Percentiles rank a stretch among this genome's conserved stretches.
These are phyloP conservation scores for Starmerella vitae DNA, from an alignment of 805 yeast species.

Conservation along the genomic window DNA sequence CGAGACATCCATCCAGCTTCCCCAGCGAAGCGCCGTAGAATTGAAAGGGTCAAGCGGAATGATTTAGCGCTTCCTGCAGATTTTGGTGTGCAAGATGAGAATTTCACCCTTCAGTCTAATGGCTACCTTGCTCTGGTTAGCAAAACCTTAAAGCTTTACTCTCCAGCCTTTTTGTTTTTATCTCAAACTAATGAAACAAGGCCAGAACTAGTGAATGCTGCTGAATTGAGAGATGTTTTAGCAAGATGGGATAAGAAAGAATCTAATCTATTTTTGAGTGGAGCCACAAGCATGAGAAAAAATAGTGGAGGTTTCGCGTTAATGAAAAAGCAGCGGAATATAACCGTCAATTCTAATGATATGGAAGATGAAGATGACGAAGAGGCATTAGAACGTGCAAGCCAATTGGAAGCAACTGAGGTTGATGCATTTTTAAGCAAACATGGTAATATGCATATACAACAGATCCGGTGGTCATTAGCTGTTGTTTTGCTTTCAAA, in stretches of 20 bases:
- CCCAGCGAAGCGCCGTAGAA: slow-evolving; percentile 9
- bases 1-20: slow-evolving; percentile 4
- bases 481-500: slow-evolving; percentile 3
- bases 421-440: slow-evolving; percentile 7
- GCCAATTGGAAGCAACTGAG: not conserved
- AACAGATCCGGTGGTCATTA: slow-evolving; percentile 10
- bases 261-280: slow-evolving; percentile 8
- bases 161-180: slow-evolving; percentile 11
- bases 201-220: slow-evolving; percentile 6
- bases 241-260: slow-evolving; percentile 13
- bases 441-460: slow-evolving; percentile 9
- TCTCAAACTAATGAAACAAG: slow-evolving; percentile 2
- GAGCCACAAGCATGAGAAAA: slow-evolving; percentile 11
- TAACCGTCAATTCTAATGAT: not conserved
- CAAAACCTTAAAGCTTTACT: not conserved
- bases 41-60: slow-evolving; percentile 12
- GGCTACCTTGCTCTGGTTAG: slow-evolving; percentile 7
- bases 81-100: slow-evolving; percentile 14
- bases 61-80: slow-evolving; percentile 16
- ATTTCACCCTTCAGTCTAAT: slow-evolving; percentile 12
- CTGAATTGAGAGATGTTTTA: slow-evolving; percentile 12
- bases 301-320: slow-evolving; percentile 7
- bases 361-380: slow-evolving; percentile 1
- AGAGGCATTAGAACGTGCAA: not conserved
- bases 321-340: not conserved